phyloP scores from a whole-genome alignment of 352 stramenopile species.

The Pythium oligandrum region DNA sequence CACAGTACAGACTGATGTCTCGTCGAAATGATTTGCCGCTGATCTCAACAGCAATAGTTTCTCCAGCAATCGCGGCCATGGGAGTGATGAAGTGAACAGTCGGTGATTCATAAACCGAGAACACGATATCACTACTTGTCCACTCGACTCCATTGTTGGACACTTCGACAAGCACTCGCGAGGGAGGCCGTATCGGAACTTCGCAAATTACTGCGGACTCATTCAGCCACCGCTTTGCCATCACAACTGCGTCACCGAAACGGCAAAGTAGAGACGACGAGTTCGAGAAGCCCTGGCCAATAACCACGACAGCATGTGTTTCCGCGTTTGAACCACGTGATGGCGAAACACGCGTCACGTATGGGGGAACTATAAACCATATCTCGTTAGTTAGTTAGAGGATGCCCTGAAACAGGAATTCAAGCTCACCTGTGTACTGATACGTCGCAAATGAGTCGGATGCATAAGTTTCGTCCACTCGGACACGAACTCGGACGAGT shows the following conservation, averaged over 20 bases:
- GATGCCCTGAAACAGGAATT: no score
- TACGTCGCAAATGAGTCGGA: slow-evolving; percentile 1
- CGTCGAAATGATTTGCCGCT: slow-evolving; percentile 5
- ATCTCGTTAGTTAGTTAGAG: no score
- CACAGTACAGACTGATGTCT: slow-evolving; percentile 5
- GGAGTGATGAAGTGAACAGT: slow-evolving; percentile 4
- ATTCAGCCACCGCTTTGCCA: slow-evolving; percentile 3
- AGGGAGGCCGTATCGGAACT: neutral
- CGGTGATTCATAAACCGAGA: slow-evolving; percentile 5
- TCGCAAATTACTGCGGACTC: slow-evolving; percentile 4
- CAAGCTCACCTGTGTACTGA: slow-evolving; percentile 2
- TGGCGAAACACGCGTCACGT: no score
- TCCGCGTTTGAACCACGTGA: no score
- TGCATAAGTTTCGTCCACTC: neutral
- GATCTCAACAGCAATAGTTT: slow-evolving; percentile 1
- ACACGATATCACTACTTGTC: slow-evolving; percentile 1
- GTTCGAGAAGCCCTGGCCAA: slow-evolving; percentile 14
- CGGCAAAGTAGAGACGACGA: slow-evolving; percentile 9
- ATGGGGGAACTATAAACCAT: no score
- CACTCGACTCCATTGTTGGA: slow-evolving; percentile 17
- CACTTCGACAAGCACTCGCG: slow-evolving; percentile 1
- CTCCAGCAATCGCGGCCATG: neutral
- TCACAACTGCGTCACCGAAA: slow-evolving; percentile 2
- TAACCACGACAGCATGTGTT: neutral
- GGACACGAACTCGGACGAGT: neutral